These are phyloP conservation scores for Kappamyces sp. DNA, from an alignment of 192 early-diverging fungal species.

Conservation along the genomic window DNA sequence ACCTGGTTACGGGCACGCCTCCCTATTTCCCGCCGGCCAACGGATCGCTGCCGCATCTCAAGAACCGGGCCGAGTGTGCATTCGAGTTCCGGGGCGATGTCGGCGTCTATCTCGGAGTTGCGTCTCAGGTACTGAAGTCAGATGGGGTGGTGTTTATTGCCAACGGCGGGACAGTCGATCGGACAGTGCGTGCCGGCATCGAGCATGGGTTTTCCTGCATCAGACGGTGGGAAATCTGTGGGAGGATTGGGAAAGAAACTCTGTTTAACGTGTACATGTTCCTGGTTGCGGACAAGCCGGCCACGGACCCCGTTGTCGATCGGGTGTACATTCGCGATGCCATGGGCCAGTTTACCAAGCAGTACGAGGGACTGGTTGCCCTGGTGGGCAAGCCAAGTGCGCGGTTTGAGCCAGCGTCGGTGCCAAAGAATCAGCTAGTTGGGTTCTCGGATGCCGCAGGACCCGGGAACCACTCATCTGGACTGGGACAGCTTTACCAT, in stretches of 20 bases:
- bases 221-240: conserved; percentile 26
- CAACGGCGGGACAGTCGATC: conserved; percentile 22
- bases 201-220: conserved; percentile 17
- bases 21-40: conserved; percentile 31
- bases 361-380: neutral
- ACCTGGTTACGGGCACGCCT: conserved; percentile 38
- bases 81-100: conserved; percentile 38
- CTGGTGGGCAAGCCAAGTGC: conserved; percentile 4
- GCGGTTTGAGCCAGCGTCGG: neutral
- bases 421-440: too few relatives aligned
- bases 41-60: conserved; percentile 25
- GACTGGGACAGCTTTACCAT: too few relatives aligned
- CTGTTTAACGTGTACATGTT: conserved; percentile 30
- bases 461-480: too few relatives aligned
- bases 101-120: conserved; percentile 26
- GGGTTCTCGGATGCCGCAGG: too few relatives aligned
- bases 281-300: neutral
- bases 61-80: conserved; percentile 31
- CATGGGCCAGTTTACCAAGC: conserved; percentile 4
- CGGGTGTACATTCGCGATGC: neutral
- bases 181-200: conserved; percentile 17
- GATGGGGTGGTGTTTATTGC: conserved; percentile 23
- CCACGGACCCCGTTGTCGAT: neutral
- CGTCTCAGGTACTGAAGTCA: conserved; percentile 11
- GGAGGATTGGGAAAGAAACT: conserved; percentile 13